phyloP scores from a whole-genome alignment of 805 yeast genomes.

The Candida silvicultrix region DNA sequence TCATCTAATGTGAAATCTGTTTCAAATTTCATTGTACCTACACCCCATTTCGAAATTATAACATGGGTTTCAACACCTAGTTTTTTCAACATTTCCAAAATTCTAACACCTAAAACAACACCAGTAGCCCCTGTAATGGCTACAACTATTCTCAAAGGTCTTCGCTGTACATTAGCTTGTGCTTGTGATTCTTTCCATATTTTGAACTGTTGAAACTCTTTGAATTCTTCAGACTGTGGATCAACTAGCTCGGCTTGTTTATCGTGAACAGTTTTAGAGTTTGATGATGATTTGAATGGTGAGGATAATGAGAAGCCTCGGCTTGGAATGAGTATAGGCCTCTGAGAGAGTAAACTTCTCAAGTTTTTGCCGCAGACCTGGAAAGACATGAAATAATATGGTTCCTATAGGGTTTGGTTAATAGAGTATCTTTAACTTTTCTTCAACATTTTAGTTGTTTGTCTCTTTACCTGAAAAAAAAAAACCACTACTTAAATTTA shows the following conservation, averaged over 20 bases:
- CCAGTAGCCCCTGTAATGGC: conserved; percentile 27
- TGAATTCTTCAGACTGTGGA: not conserved
- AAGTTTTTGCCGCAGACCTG: no score
- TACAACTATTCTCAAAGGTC: conserved; percentile 19
- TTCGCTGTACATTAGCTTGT: conserved; percentile 2
- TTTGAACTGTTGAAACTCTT: not conserved
- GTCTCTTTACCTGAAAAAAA: no score
- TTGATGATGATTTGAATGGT: not conserved
- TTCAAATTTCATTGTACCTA: conserved; percentile 24
- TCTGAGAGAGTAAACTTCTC: no score
- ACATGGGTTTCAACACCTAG: conserved; percentile 21
- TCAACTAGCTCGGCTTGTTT: not conserved
- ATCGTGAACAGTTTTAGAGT: no score
- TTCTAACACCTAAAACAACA: conserved; percentile 18
- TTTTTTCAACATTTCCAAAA: conserved; percentile 15
- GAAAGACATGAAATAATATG: no score
- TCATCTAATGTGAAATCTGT: conserved; percentile 19
- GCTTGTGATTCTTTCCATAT: conserved; percentile 1
- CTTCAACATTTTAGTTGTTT: no score
- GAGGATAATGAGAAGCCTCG: no score
- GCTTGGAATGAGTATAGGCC: no score
- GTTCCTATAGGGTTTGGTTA: no score
- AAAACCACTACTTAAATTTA: no score
- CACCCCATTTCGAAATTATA: conserved; percentile 25
- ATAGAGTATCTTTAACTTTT: no score